Evolutionary conservation across 352 stramenopile genomes (phyloP), one percentile per base, ranked within the genome.

Genomic region (Aphanomyces euteiches): DNA sequence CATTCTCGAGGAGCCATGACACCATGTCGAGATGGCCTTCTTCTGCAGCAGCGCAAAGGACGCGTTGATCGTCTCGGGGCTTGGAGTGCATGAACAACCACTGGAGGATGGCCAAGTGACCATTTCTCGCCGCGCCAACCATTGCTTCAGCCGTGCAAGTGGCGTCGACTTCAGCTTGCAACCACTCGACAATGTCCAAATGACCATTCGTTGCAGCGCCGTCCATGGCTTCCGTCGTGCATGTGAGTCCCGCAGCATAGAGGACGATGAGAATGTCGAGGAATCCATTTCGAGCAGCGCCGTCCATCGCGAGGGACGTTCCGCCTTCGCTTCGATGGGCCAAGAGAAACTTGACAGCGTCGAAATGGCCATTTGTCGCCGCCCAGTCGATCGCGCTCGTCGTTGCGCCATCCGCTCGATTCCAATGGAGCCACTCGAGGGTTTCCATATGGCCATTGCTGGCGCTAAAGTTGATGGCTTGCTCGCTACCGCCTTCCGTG

Each of bases 201-300:
- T 80, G 66, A 6, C 74, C 67, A 28, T 72, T 73, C n/a, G 40
- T 68, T 0, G 75, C 73, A 2, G 77, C 74, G 8, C 72, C 47
- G 34, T 80, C 57, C 50, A 79, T 80, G 5, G 77, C 77, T 5
- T 75, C 60, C 17, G 73, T 59, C 1, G 61, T 80, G 34, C 74
- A 78, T 4, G 70, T 75, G 4, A 66, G 28, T 7, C 71, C 57
- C 56, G 75, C 59, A 3, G 10, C 60, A 47, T 82, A 73, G 53
- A 82, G 58, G 47, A 77, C 79, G 4, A 71, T 40, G 0, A 82
- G 57, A 0, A 79, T 54, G 1, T 74, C 57, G 8, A 80, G n/a
- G 56, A 80, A 73, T 41, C 50, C 68, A 7, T 69, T 57, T 13
- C 40, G 47, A 0, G 75, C 73, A 28, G 77, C 73, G 5, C 12